Evolutionary conservation across 2,329 filamentous ascomycete species (phyloP).

Genomic region (Epichloe bromicola): DNA sequence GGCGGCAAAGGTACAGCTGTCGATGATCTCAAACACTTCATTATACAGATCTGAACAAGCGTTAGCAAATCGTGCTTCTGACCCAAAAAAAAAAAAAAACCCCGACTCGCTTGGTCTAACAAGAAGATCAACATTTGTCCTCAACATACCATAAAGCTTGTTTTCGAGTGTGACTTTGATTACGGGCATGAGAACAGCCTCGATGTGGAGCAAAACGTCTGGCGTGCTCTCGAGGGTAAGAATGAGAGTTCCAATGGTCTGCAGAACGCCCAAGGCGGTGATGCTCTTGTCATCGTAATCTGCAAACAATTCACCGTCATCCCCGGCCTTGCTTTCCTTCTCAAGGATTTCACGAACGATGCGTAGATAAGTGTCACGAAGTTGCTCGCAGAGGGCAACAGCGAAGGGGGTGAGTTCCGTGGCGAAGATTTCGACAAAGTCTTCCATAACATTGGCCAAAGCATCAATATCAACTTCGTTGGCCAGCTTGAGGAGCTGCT

Average conservation of each 20-base stretch:
- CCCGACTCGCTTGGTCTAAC: too few relatives aligned
- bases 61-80: neutral
- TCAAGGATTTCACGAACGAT: conserved; percentile 88
- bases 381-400: conserved; percentile 86
- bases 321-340: conserved; percentile 65
- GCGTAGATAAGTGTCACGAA: conserved; percentile 88
- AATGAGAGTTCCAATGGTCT: conserved; percentile 95
- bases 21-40: conserved; percentile 97
- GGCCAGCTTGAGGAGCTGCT: conserved; percentile 88
- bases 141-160: conserved; percentile 68
- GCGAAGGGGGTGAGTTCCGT: conserved; percentile 92
- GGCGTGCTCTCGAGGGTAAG: conserved; percentile 94
- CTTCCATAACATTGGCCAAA: conserved; percentile 97
- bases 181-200: conserved; percentile 93
- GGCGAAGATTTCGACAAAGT: conserved; percentile 98
- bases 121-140: neutral
- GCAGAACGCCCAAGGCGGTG: conserved; percentile 85
- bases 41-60: conserved; percentile 67
- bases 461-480: conserved; percentile 98
- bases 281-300: conserved; percentile 99
- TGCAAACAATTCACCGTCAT: conserved; percentile 66
- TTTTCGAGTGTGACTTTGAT: conserved; percentile 94
- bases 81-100: too few relatives aligned
- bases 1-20: conserved; percentile 96
- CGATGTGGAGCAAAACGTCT: conserved; percentile 85